These are phyloP conservation scores for Barbatosphaeria neglecta DNA, from an alignment of 495 filamentous ascomycete genomes.

Conservation along the genomic window DNA sequence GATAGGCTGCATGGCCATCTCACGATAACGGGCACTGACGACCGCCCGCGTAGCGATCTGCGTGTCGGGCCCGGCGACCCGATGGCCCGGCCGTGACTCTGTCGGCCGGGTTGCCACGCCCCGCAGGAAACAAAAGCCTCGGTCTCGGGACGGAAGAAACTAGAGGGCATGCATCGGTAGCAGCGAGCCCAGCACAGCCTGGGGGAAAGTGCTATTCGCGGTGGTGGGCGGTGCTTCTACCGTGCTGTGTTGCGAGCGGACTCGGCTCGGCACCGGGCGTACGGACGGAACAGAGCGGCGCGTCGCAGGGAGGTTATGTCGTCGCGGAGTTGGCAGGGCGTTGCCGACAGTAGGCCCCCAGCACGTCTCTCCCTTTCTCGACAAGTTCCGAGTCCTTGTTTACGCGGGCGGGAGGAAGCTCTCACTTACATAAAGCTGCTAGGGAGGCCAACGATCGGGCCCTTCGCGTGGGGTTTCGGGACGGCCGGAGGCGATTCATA, in stretches of 20 bases:
- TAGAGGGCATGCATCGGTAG: too few relatives aligned
- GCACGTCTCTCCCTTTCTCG: background rate
- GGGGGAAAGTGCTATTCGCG: too few relatives aligned
- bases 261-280: too few relatives aligned
- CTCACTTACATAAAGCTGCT: background rate
- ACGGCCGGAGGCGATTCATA: background rate
- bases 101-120: background rate
- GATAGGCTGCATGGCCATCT: conserved; percentile 7
- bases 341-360: background rate
- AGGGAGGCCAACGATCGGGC: background rate
- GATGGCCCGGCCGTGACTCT: background rate
- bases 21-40: background rate
- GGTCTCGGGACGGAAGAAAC: background rate
- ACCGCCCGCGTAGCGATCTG: background rate
- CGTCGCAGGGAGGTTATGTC: too few relatives aligned
- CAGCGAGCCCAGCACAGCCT: too few relatives aligned
- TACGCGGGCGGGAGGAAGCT: background rate
- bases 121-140: background rate
- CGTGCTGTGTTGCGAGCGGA: too few relatives aligned
- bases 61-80: background rate
- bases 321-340: too few relatives aligned
- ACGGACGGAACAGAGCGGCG: too few relatives aligned
- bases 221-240: too few relatives aligned
- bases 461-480: background rate
- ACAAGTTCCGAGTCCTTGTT: background rate